These are phyloP conservation scores for Suillus cothurnatus DNA, from an alignment of 768 basidiomycete genomes.

Conservation along the genomic window DNA sequence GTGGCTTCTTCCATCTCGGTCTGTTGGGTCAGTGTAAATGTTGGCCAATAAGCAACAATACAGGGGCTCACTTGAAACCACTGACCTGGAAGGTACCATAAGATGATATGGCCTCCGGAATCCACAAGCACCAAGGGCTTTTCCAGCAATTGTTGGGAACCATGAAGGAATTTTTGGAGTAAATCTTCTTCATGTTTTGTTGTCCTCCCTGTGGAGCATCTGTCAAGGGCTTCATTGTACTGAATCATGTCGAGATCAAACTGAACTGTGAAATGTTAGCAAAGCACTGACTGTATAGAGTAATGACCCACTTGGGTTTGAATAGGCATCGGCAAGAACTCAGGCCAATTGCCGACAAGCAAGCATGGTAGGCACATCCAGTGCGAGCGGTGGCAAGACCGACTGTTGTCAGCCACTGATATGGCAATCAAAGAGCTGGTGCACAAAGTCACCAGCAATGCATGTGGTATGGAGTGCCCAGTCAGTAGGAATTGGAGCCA, in stretches of 20 bases:
- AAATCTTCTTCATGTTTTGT: background rate
- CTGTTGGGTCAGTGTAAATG: background rate
- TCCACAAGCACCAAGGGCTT: background rate
- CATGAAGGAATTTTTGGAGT: background rate
- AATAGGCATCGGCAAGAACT: background rate
- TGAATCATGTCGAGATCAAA: background rate
- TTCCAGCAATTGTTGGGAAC: background rate
- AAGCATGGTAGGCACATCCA: background rate
- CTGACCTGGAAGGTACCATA: background rate
- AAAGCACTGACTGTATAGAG: background rate
- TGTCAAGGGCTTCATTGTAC: background rate
- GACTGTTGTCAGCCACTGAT: background rate
- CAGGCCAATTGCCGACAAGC: background rate
- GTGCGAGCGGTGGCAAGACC: background rate
- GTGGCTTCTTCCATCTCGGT: background rate
- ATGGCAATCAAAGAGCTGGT: background rate
- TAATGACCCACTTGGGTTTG: background rate
- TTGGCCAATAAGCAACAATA: background rate
- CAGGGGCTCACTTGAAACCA: background rate
- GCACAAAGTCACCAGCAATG: background rate
- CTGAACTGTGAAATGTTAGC: background rate
- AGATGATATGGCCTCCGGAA: background rate
- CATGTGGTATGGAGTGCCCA: background rate
- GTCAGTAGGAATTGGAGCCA: background rate
- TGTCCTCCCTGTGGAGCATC: background rate